Conservation (phyloP, 192 early-diverging fungal genomes). For the Gonapodya prolifera region DNA sequence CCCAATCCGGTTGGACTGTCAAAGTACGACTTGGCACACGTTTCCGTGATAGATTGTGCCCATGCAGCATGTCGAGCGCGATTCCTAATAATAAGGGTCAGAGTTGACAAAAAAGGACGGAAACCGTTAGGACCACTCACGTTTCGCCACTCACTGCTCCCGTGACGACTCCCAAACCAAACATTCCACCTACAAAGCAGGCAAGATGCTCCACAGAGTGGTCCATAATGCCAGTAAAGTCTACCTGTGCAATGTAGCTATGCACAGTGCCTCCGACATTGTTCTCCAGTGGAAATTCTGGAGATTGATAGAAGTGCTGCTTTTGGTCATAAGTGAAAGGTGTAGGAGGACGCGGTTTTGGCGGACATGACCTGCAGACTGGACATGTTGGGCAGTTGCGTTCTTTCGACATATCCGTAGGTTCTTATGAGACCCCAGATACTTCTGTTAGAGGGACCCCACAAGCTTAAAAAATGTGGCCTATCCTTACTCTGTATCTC, state of each 20-base stretch:
- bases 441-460: no score
- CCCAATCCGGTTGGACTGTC: background rate
- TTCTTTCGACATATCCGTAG: no score
- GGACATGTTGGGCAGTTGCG: background rate
- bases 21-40: background rate
- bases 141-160: background rate
- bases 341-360: background rate
- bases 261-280: background rate
- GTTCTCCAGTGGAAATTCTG: background rate
- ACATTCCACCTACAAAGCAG: conserved; percentile 3
- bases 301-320: background rate
- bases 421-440: no score
- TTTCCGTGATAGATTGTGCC: background rate
- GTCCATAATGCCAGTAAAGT: background rate
- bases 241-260: background rate
- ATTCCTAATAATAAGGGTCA: background rate
- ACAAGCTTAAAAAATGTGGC: no score
- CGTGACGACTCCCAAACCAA: background rate
- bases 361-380: background rate
- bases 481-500: no score
- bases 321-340: background rate
- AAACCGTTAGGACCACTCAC: background rate
- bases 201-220: background rate
- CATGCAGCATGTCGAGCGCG: background rate
- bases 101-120: background rate